Percentiles rank a stretch among this genome's conserved stretches.
Conservation (phyloP, 2,329 filamentous ascomycete species). For the Eurotiales sp. region DNA sequence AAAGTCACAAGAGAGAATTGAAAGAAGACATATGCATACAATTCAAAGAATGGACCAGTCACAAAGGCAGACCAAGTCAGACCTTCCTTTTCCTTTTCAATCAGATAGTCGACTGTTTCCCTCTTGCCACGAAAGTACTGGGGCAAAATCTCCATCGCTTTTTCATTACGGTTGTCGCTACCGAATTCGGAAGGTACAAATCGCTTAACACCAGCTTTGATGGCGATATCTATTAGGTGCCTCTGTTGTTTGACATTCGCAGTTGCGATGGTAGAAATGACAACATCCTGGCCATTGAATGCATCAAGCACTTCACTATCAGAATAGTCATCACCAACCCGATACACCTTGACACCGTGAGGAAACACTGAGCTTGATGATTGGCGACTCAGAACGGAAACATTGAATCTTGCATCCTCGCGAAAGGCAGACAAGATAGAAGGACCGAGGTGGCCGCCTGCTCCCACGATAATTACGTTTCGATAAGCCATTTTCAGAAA, state of each 20-base stretch:
- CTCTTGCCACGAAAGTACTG: conserved; percentile 1
- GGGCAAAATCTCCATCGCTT: background rate
- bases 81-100: conserved; percentile 1
- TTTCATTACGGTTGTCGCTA: conserved; percentile 1
- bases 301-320: background rate
- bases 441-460: conserved; percentile 3
- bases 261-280: conserved; percentile 1
- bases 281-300: conserved; percentile 3
- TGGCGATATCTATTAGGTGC: conserved; percentile 1
- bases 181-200: conserved; percentile 13
- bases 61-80: conserved; percentile 6
- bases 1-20: background rate
- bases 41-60: conserved; percentile 4
- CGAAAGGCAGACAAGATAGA: conserved; percentile 2
- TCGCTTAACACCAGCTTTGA: conserved; percentile 12
- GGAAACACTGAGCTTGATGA: background rate
- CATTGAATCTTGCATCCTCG: background rate
- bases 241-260: background rate
- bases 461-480: conserved; percentile 6
- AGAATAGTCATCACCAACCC: conserved; percentile 1
- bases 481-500: background rate
- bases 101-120: background rate
- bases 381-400: conserved; percentile 6
- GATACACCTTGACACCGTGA: background rate
- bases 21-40: background rate